A percentile compares a stretch with the other conserved stretches of the same genome.
These are phyloP conservation scores for Suaeda aralocaspica DNA, from an alignment of 148 eudicot genomes.

Conservation along the genomic window DNA sequence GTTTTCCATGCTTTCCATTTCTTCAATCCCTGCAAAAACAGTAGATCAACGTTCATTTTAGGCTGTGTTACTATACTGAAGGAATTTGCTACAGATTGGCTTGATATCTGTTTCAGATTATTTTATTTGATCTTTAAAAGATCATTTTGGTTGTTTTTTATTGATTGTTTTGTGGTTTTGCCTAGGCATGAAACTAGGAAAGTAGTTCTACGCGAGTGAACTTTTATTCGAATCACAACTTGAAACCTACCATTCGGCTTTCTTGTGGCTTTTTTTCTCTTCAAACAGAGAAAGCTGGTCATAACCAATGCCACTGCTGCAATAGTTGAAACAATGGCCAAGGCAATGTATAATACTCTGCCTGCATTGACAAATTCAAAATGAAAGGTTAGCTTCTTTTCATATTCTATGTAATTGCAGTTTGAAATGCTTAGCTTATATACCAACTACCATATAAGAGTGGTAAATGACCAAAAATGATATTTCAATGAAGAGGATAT, in stretches of 20 bases:
- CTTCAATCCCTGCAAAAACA: conserved; percentile 19
- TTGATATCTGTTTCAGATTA: background rate
- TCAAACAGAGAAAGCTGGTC: conserved; percentile 9
- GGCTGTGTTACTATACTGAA: background rate
- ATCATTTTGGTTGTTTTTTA: too few species aligned
- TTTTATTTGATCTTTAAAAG: too few species aligned
- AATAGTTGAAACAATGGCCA: conserved; percentile 17
- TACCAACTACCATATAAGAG: too few species aligned
- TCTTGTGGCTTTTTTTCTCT: conserved; percentile 5
- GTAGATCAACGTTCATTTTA: background rate
- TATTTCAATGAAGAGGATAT: too few species aligned
- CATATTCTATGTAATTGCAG: background rate
- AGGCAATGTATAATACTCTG: conserved; percentile 12
- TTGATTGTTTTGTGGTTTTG: background rate
- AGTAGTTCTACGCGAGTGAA: background rate
- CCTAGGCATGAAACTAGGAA: background rate
- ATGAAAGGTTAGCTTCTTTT: background rate
- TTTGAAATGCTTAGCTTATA: background rate
- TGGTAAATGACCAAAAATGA: too few species aligned
- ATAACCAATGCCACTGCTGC: conserved; percentile 21
- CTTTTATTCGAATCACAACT: background rate
- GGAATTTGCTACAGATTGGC: background rate
- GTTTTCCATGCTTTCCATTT: conserved; percentile 29
- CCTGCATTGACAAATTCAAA: conserved; percentile 3
- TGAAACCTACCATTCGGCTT: conserved; percentile 16